Evolutionary conservation across 2,329 filamentous ascomycete species (phyloP).

Genomic region (Didymella pinodella): DNA sequence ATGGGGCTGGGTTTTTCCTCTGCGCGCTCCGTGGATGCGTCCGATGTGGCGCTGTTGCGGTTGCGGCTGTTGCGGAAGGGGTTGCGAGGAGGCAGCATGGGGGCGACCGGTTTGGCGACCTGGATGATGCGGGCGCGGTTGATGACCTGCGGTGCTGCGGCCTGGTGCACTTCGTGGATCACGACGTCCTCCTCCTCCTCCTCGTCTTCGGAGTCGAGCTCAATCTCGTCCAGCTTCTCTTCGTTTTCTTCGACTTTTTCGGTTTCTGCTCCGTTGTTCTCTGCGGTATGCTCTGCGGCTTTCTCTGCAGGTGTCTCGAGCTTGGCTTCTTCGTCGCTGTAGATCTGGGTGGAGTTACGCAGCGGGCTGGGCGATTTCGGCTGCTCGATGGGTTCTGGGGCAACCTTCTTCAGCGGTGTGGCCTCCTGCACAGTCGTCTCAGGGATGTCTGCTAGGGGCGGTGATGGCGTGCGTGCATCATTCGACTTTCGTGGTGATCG

Average conservation of each 20-base stretch:
- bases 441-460: conserved; percentile 47
- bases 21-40: conserved; percentile 37
- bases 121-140: conserved; percentile 82
- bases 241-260: conserved; percentile 43
- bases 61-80: conserved; percentile 63
- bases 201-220: conserved; percentile 57
- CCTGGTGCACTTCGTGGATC: conserved; percentile 72
- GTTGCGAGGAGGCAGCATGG: conserved; percentile 79
- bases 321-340: conserved; percentile 55
- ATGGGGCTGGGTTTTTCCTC: conserved; percentile 42
- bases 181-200: conserved; percentile 61
- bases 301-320: conserved; percentile 34
- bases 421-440: conserved; percentile 40
- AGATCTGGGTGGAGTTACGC: conserved; percentile 17
- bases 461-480: conserved; percentile 31
- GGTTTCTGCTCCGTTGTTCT: neutral
- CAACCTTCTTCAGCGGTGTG: conserved; percentile 18
- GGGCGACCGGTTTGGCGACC: conserved; percentile 81
- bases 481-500: conserved; percentile 21
- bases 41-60: conserved; percentile 47
- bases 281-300: neutral
- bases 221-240: conserved; percentile 53
- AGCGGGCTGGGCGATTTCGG: neutral
- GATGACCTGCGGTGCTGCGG: conserved; percentile 70
- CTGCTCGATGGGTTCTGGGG: neutral